Percentiles rank a stretch among this genome's conserved stretches.
Evolutionary conservation across 2,329 filamentous ascomycete genomes (phyloP).

Genomic region (Chaetomium olivaceum): DNA sequence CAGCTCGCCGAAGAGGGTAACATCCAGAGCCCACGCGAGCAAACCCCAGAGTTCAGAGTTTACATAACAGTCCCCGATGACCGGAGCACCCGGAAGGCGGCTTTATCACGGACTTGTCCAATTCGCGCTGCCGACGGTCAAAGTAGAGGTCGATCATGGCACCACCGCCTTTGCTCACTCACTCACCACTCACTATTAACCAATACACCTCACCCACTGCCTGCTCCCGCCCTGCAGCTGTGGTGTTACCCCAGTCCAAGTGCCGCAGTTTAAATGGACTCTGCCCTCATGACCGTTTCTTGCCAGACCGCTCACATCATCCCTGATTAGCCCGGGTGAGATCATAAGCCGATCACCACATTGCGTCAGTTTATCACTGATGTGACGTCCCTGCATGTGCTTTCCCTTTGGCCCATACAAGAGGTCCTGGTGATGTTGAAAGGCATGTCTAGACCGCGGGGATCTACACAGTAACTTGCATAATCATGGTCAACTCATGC

Average conservation of each 20-base stretch:
- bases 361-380: conserved; percentile 8
- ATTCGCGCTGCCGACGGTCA: not conserved
- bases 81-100: not conserved
- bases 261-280: conserved; percentile 13
- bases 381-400: conserved; percentile 12
- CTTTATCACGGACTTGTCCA: not conserved
- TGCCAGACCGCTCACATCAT: not conserved
- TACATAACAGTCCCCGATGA: not conserved
- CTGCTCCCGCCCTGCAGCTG: conserved; percentile 20
- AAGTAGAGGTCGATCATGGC: conserved; percentile 5
- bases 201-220: conserved; percentile 6
- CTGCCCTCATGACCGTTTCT: conserved; percentile 24
- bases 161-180: conserved; percentile 12
- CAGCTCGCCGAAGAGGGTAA: not conserved
- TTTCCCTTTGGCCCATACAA: not conserved
- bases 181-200: not conserved
- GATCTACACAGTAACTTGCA: not conserved
- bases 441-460: not conserved
- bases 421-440: not conserved
- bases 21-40: not conserved
- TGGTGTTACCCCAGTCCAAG: conserved; percentile 16
- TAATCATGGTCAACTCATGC: not conserved
- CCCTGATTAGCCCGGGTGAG: conserved; percentile 5
- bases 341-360: conserved; percentile 10
- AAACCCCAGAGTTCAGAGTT: not conserved